phyloP scores from a whole-genome alignment of 108 stramenopile genomes.

The Cyclotella baltica region DNA sequence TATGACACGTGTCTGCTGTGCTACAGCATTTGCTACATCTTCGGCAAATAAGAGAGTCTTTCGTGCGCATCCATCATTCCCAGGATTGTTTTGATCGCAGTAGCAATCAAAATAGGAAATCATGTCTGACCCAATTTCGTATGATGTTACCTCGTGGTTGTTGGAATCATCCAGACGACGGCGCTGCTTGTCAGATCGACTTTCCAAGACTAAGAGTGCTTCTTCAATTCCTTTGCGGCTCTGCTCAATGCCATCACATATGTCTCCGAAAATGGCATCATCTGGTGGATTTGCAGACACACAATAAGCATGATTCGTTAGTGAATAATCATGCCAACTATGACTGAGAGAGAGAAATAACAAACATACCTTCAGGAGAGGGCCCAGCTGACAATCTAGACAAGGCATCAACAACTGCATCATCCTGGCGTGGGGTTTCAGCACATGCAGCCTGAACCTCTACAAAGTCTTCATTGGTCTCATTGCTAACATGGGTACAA shows the following conservation, averaged over 20 bases:
- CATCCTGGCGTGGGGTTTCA: neutral
- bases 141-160: constrained; percentile 4
- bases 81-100: constrained; percentile 16
- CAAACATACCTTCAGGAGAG: neutral
- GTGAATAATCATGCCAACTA: neutral
- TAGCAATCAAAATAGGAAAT: constrained; percentile 9
- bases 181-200: constrained; percentile 11
- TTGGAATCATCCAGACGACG: neutral
- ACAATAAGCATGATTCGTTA: neutral
- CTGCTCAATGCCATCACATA: constrained; percentile 1
- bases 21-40: constrained; percentile 8
- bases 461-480: neutral
- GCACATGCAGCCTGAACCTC: constrained; percentile 12
- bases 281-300: constrained; percentile 8
- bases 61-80: constrained; percentile 10
- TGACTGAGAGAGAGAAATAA: neutral
- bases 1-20: neutral
- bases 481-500: neutral
- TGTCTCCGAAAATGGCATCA: constrained; percentile 1
- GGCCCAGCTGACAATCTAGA: neutral
- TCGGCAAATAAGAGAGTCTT: constrained; percentile 7
- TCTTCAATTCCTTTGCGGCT: constrained; percentile 17
- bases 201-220: constrained; percentile 14
- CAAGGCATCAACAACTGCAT: neutral
- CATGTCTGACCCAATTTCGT: constrained; percentile 12